Percentiles rank a stretch among this genome's conserved stretches.
phyloP scores from a whole-genome alignment of 108 stramenopile genomes.

The Nitzschia palea region DNA sequence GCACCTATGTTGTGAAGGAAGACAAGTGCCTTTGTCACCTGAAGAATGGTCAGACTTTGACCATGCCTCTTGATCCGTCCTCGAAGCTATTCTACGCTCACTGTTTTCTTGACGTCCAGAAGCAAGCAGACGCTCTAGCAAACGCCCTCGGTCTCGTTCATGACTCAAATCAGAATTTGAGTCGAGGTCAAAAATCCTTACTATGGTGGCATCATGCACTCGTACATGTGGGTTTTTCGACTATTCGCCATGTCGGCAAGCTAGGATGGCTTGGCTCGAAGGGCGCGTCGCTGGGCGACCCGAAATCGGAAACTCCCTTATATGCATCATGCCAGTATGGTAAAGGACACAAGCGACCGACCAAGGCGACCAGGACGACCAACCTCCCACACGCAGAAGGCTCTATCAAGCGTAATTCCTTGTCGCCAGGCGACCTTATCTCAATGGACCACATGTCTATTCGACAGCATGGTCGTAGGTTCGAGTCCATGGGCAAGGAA shows the following conservation, averaged over 20 bases:
- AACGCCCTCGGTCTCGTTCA: neutral
- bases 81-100: neutral
- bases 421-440: constrained; percentile 37
- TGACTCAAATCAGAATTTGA: constrained; percentile 37
- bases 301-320: neutral
- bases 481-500: constrained; percentile 36
- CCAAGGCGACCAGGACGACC: neutral
- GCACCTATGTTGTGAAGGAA: neutral
- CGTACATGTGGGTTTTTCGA: constrained; percentile 20
- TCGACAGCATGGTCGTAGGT: constrained; percentile 31
- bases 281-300: neutral
- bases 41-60: neutral
- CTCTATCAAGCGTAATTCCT: neutral
- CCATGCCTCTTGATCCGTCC: neutral
- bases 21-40: neutral
- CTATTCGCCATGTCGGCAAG: neutral
- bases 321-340: constrained; percentile 32
- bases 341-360: constrained; percentile 17
- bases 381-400: constrained; percentile 8
- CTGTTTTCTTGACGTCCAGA: neutral
- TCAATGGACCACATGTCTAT: constrained; percentile 42
- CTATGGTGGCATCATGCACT: constrained; percentile 32
- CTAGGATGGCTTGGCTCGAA: neutral
- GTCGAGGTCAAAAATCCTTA: constrained; percentile 23
- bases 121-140: neutral